phyloP scores from a whole-genome alignment of 768 basidiomycete species.

The Kwoniella sp. region DNA sequence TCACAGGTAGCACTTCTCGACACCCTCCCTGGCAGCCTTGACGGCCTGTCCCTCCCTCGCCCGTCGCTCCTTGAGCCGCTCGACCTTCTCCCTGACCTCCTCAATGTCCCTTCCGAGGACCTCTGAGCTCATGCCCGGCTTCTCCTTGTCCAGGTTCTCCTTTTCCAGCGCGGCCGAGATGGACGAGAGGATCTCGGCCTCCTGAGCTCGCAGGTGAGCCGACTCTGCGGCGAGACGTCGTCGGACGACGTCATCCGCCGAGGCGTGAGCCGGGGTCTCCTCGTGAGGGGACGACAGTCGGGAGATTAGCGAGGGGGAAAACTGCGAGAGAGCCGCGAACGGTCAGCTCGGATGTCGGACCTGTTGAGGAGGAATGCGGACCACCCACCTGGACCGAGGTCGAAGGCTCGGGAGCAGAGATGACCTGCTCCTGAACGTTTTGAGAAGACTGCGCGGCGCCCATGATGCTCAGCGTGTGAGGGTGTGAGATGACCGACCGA shows the following conservation, averaged over 20 bases:
- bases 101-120: slow-evolving; percentile 49
- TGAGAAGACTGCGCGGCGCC: slow-evolving; percentile 43
- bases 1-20: slow-evolving; percentile 49
- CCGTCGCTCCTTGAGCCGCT: slow-evolving; percentile 38
- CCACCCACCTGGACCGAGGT: slow-evolving; percentile 47
- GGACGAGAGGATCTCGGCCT: slow-evolving; percentile 43
- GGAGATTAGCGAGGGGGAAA: slow-evolving; percentile 48
- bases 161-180: slow-evolving; percentile 50
- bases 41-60: slow-evolving; percentile 40
- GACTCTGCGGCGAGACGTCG: slow-evolving; percentile 42
- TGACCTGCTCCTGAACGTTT: slow-evolving; percentile 39
- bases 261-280: slow-evolving; percentile 14
- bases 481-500: too few relatives aligned
- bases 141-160: slow-evolving; percentile 49
- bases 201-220: slow-evolving; percentile 46
- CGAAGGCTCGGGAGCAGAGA: slow-evolving; percentile 35
- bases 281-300: slow-evolving; percentile 41
- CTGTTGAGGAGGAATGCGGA: too few relatives aligned
- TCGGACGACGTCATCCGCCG: slow-evolving; percentile 37
- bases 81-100: slow-evolving; percentile 49
- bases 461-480: slow-evolving; percentile 17
- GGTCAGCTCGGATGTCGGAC: neutral
- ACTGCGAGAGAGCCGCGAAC: slow-evolving; percentile 20
- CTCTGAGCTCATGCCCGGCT: slow-evolving; percentile 42
- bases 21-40: slow-evolving; percentile 33